These are phyloP conservation scores for Candolleomyces eurysporus DNA, from an alignment of 768 basidiomycete genomes.

Conservation along the genomic window DNA sequence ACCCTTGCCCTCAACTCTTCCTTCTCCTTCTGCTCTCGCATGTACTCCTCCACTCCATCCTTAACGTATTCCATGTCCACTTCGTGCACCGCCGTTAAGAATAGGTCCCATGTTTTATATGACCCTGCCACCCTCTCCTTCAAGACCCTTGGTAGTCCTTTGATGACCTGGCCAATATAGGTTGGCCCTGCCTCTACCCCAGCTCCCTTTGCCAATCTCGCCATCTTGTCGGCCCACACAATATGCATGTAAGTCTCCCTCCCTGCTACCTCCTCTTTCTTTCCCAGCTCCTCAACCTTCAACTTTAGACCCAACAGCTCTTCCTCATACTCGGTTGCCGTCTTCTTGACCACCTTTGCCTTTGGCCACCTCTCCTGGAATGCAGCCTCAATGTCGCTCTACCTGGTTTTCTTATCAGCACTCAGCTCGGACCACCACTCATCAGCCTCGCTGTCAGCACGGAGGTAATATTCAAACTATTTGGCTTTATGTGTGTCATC, in stretches of 20 bases:
- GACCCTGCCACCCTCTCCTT: neutral
- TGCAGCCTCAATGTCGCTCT: neutral
- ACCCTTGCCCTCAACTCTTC: neutral
- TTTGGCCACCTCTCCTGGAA: neutral
- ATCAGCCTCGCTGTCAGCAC: neutral
- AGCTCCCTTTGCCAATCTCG: neutral
- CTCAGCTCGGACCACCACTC: neutral
- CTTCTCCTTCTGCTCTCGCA: neutral
- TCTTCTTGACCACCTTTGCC: neutral
- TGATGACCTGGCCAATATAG: neutral
- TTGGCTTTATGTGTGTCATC: neutral
- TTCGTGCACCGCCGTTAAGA: neutral
- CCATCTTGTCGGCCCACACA: neutral
- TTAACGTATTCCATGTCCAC: neutral
- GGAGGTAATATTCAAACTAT: neutral
- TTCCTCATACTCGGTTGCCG: constrained; percentile 13
- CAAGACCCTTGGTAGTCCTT: neutral
- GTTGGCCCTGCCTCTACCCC: neutral
- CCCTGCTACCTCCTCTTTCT: neutral
- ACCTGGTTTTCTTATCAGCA: neutral
- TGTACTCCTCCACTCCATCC: neutral
- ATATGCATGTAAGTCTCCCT: neutral
- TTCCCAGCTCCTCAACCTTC: neutral
- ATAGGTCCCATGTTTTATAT: neutral
- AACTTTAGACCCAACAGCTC: constrained; percentile 21